Evolutionary conservation across 208 protist species (phyloP), one percentile per base, ranked within the genome.

Genomic region (Acanthamoeba culbertsoni): DNA sequence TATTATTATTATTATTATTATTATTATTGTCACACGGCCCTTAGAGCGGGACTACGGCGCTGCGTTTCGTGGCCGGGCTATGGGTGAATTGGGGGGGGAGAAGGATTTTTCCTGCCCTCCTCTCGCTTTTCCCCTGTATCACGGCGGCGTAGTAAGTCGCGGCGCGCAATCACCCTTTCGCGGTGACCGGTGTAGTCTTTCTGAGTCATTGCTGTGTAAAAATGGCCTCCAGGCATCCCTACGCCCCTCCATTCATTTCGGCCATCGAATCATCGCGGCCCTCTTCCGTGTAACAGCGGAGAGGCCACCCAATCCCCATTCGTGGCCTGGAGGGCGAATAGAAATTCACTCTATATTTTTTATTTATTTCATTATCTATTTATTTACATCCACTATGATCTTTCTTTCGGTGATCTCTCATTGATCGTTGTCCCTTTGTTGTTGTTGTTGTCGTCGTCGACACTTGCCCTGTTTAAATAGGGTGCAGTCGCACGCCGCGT

Each of bases 401-500:
- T 48, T 35, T 28, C 46, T 0, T 57, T 57, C 46, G 12, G 0
- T 86, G 28, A 16, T 77, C 65, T 77, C 40, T 12, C 6, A 18
- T 0, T 62, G 94, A 28, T 37, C 0, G n/a, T n/a, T n/a, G n/a
- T n/a, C n/a, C n/a, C n/a, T n/a, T n/a, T n/a, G n/a, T n/a, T n/a
- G n/a, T n/a, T n/a, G n/a, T n/a, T n/a, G n/a, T n/a, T n/a, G n/a
- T n/a, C n/a, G n/a, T n/a, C n/a, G n/a, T n/a, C n/a, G n/a, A n/a
- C n/a, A n/a, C n/a, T n/a, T n/a, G 63, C 40, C 51, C 26, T n/a
- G n/a, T n/a, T n/a, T n/a, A n/a, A 42, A 92, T 23, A 93, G 97
- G 46, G 96, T 98, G 45, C 94, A 96, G 90, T 82, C 91, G 33
- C 96, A 97, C 68, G 95, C 93, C 26, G 95, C 95, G n/a, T 93